Conservation (phyloP, 23 red algal species). For the Gracilaria vermiculophylla region DNA sequence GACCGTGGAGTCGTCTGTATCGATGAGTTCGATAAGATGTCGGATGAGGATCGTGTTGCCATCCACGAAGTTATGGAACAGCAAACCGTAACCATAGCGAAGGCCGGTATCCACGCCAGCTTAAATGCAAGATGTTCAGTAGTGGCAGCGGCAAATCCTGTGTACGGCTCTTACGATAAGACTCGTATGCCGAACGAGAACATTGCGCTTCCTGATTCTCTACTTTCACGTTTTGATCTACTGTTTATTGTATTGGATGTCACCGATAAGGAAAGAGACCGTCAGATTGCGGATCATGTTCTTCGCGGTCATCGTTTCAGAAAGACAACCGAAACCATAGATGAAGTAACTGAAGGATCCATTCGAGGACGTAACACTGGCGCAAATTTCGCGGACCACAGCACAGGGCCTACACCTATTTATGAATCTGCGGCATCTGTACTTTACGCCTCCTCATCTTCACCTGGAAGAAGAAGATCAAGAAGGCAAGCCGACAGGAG, state of each 20-base stretch:
- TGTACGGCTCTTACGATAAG: constrained; percentile 96
- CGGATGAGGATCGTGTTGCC: constrained; percentile 96
- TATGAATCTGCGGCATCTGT: constrained; percentile 64
- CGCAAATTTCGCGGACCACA: constrained; percentile 33
- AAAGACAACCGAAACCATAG: constrained; percentile 28
- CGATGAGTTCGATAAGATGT: constrained; percentile 99
- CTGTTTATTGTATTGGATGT: constrained; percentile 95
- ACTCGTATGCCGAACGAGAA: constrained; percentile 90
- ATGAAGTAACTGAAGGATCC: constrained; percentile 37
- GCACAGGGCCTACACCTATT: constrained; percentile 42
- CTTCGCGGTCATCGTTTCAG: constrained; percentile 84
- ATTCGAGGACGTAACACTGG: constrained; percentile 26
- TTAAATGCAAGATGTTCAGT: constrained; percentile 99
- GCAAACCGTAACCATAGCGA: constrained; percentile 99
- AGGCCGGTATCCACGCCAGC: constrained; percentile 97
- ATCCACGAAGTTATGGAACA: constrained; percentile 99
- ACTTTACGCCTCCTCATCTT: background rate
- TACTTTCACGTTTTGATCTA: constrained; percentile 98
- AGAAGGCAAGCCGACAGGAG: constrained; percentile 20
- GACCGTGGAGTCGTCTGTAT: constrained; percentile 99
- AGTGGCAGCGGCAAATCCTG: constrained; percentile 93
- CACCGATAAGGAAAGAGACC: constrained; percentile 79
- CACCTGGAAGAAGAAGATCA: background rate
- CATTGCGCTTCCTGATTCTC: constrained; percentile 95
- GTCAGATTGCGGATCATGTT: constrained; percentile 89